These are phyloP conservation scores for Dacryopinax primogenitus DNA, from an alignment of 768 basidiomycete genomes.

Conservation along the genomic window DNA sequence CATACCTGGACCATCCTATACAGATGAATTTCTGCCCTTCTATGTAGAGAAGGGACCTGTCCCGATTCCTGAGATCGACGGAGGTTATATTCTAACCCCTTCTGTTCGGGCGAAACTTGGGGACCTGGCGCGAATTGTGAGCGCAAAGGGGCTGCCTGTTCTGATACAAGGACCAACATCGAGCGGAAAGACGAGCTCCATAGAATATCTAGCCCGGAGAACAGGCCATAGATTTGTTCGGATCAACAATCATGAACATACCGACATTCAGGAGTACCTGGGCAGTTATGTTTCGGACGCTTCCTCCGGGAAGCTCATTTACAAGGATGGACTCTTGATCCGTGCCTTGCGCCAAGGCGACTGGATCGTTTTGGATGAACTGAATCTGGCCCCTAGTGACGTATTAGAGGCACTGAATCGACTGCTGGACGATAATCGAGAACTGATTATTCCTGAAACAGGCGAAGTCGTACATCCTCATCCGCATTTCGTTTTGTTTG, in stretches of 20 bases:
- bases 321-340: conserved; percentile 87
- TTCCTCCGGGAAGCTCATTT: conserved; percentile 80
- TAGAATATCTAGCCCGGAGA: conserved; percentile 84
- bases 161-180: conserved; percentile 97
- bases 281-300: conserved; percentile 94
- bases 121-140: conserved; percentile 81
- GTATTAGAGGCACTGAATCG: conserved; percentile 95
- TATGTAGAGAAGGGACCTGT: conserved; percentile 71
- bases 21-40: conserved; percentile 64
- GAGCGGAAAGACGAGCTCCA: conserved; percentile 90
- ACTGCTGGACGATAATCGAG: conserved; percentile 92
- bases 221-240: conserved; percentile 94
- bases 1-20: conserved; percentile 34
- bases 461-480: conserved; percentile 89
- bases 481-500: conserved; percentile 93
- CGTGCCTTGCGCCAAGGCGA: conserved; percentile 81
- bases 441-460: conserved; percentile 89
- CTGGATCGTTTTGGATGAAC: conserved; percentile 96
- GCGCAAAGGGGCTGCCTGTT: conserved; percentile 81
- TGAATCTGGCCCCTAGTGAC: conserved; percentile 95
- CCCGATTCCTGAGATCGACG: conserved; percentile 32
- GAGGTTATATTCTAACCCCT: conserved; percentile 83
- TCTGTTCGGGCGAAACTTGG: conserved; percentile 91
- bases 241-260: conserved; percentile 99
- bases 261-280: conserved; percentile 96